A percentile compares a stretch with the other conserved stretches of the same genome.
These are phyloP conservation scores for Nigrospora oryzae DNA, from an alignment of 2,329 filamentous ascomycete species.

Conservation along the genomic window DNA sequence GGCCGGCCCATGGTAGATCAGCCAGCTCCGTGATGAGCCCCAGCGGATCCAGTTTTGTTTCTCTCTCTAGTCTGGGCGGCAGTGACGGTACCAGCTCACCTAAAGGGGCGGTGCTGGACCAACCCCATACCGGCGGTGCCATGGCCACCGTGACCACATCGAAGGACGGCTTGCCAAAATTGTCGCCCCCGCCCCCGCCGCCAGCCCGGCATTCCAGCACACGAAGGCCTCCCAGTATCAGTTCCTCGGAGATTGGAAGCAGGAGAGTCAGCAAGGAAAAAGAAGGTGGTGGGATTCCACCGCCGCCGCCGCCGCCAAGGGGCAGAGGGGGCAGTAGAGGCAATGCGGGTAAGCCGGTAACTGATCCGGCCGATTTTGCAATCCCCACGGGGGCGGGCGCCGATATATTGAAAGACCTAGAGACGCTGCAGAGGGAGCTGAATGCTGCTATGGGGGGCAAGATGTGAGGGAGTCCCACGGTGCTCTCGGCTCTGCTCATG, in stretches of 20 bases:
- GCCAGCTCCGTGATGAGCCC: constrained; percentile 16
- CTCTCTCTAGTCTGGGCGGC: constrained; percentile 7
- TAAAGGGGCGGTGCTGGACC: constrained; percentile 4
- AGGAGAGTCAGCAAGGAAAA: constrained; percentile 23
- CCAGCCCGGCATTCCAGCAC: constrained; percentile 34
- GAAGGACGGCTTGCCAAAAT: constrained; percentile 16
- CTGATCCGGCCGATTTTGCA: constrained; percentile 11
- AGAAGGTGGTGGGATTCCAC: constrained; percentile 12
- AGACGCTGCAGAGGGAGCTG: constrained; percentile 65
- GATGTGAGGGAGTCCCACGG: neutral
- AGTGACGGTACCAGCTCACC: constrained; percentile 12
- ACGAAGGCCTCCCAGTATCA: constrained; percentile 34
- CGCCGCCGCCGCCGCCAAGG: constrained; percentile 41
- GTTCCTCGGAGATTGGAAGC: constrained; percentile 27
- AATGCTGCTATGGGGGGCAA: constrained; percentile 48
- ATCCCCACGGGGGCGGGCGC: constrained; percentile 23
- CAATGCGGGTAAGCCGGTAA: constrained; percentile 24
- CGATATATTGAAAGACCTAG: constrained; percentile 65
- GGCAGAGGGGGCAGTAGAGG: constrained; percentile 37
- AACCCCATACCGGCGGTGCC: neutral
- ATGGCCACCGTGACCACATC: constrained; percentile 9
- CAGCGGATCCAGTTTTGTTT: constrained; percentile 17
- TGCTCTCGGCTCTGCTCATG: no score
- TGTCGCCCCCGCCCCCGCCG: constrained; percentile 33
- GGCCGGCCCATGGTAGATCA: constrained; percentile 29